Conservation (phyloP, 2,329 filamentous ascomycete genomes). For the Rutstroemia sp. region DNA sequence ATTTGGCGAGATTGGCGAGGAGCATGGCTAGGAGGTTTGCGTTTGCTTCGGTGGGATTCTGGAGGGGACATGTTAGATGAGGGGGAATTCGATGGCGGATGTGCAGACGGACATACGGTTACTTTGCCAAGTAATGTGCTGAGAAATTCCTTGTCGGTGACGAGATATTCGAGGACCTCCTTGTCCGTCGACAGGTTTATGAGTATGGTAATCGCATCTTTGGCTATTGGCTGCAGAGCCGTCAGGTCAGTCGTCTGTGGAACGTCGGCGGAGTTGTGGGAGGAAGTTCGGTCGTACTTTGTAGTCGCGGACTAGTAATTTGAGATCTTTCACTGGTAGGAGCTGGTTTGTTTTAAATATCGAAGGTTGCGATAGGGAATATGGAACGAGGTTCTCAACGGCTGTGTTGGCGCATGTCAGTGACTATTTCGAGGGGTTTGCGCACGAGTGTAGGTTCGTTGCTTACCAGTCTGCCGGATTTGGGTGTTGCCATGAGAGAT, state of each 20-base stretch:
- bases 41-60: slow-evolving; percentile 70
- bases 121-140: slow-evolving; percentile 66
- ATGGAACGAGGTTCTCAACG: slow-evolving; percentile 80
- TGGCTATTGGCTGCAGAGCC: slow-evolving; percentile 66
- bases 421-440: neutral
- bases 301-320: slow-evolving; percentile 79
- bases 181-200: slow-evolving; percentile 76
- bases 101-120: slow-evolving; percentile 56
- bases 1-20: slow-evolving; percentile 84
- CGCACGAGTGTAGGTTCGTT: slow-evolving; percentile 13
- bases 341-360: slow-evolving; percentile 81
- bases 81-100: slow-evolving; percentile 4
- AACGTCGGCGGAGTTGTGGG: neutral
- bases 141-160: slow-evolving; percentile 74
- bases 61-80: neutral
- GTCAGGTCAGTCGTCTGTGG: slow-evolving; percentile 10
- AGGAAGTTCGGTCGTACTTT: slow-evolving; percentile 45
- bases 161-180: slow-evolving; percentile 66
- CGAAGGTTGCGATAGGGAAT: slow-evolving; percentile 61
- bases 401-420: slow-evolving; percentile 41
- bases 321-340: slow-evolving; percentile 77
- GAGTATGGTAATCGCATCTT: slow-evolving; percentile 84
- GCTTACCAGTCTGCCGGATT: slow-evolving; percentile 68
- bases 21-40: slow-evolving; percentile 86
- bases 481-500: slow-evolving; percentile 88